Conservation (phyloP, 805 yeast genomes). For the Zygosaccharomyces pseudorouxii region DNA sequence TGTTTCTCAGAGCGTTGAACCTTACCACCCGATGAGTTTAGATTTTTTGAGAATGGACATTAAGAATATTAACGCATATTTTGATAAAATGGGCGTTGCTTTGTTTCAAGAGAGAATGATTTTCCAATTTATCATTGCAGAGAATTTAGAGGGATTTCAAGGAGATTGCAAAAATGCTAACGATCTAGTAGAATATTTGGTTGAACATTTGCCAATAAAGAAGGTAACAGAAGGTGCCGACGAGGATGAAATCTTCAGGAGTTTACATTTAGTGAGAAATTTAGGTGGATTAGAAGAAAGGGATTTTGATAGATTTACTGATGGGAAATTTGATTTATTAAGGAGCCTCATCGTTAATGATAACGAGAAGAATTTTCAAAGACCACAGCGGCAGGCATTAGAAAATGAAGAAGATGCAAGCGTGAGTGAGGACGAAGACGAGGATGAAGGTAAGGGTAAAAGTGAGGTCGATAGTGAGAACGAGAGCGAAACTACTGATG, state of each 20-base stretch:
- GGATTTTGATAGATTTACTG: constrained; percentile 72
- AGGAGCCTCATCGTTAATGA: constrained; percentile 54
- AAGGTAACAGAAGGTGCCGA: constrained; percentile 48
- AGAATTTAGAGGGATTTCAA: constrained; percentile 39
- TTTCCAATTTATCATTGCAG: constrained; percentile 69
- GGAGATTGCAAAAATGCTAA: constrained; percentile 33
- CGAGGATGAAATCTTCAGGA: constrained; percentile 85
- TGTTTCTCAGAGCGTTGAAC: constrained; percentile 96
- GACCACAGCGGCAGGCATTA: constrained; percentile 12
- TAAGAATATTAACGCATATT: constrained; percentile 88
- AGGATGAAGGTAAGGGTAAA: constrained; percentile 22
- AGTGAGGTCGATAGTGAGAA: constrained; percentile 28
- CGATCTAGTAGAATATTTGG: constrained; percentile 37
- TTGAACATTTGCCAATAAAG: constrained; percentile 53
- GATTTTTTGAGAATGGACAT: constrained; percentile 97
- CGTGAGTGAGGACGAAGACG: constrained; percentile 32
- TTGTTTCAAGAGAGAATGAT: constrained; percentile 78
- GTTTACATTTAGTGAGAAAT: constrained; percentile 70
- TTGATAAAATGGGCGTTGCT: constrained; percentile 64
- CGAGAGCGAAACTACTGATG: constrained; percentile 30
- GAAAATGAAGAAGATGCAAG: constrained; percentile 26
- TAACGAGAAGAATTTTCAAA: constrained; percentile 27
- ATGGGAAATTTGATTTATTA: constrained; percentile 77
- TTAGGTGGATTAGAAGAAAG: constrained; percentile 84
- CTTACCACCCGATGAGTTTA: constrained; percentile 94